Conservation (phyloP, 1,139 yeast genomes). For the Debaryomyces subglobosus region DNA sequence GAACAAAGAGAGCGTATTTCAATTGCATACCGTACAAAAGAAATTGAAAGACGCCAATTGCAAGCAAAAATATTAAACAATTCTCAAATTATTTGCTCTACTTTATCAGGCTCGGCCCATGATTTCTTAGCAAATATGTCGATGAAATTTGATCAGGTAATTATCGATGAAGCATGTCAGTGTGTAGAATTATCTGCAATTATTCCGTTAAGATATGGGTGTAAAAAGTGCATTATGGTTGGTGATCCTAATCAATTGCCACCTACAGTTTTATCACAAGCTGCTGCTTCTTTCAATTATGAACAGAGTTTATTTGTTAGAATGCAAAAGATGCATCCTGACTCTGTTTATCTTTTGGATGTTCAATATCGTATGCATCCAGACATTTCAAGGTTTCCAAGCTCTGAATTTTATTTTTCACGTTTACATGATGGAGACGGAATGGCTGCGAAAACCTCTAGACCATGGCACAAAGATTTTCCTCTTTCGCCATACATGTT, state of each 20-base stretch:
- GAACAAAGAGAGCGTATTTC: conserved; percentile 74
- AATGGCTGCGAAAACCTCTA: conserved; percentile 58
- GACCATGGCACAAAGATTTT: conserved; percentile 72
- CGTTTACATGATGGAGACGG: conserved; percentile 73
- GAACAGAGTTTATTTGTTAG: conserved; percentile 94
- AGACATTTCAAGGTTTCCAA: conserved; percentile 82
- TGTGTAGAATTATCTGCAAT: conserved; percentile 92
- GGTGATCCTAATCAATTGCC: conserved; percentile 99
- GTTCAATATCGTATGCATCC: conserved; percentile 99
- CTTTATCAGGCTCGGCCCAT: conserved; percentile 94
- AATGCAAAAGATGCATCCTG: conserved; percentile 72
- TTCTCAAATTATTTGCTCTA: conserved; percentile 91
- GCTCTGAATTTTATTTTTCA: conserved; percentile 76
- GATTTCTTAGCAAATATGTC: conserved; percentile 76
- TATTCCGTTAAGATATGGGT: conserved; percentile 92
- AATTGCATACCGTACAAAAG: conserved; percentile 72
- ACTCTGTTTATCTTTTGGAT: conserved; percentile 72
- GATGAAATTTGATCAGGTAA: conserved; percentile 85
- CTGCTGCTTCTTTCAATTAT: conserved; percentile 77
- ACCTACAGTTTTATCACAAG: conserved; percentile 94
- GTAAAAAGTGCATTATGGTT: conserved; percentile 91
- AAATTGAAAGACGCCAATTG: conserved; percentile 71
- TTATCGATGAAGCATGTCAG: conserved; percentile 98
- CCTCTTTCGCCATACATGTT: conserved; percentile 76
- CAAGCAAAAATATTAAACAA: conserved; percentile 72